These are phyloP conservation scores for Gamarada debralockiae DNA, from an alignment of 495 filamentous ascomycete species.

Conservation along the genomic window DNA sequence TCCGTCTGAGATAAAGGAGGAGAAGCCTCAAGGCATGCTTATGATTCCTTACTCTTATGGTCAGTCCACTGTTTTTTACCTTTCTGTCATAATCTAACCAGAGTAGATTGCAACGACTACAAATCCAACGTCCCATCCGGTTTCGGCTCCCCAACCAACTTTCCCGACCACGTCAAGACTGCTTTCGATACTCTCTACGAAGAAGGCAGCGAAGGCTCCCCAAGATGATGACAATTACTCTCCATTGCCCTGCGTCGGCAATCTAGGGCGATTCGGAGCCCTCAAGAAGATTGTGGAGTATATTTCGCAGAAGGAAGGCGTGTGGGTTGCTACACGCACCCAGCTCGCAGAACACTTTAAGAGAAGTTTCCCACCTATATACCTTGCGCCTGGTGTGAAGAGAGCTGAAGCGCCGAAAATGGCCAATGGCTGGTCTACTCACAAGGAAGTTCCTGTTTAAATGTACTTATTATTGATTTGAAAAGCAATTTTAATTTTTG, in stretches of 20 bases:
- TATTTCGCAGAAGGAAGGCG: slow-evolving; percentile 33
- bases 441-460: slow-evolving; percentile 14
- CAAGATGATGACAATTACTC: slow-evolving; percentile 44
- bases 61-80: background rate
- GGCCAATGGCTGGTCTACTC: slow-evolving; percentile 15
- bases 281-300: slow-evolving; percentile 43
- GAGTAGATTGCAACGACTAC: slow-evolving; percentile 36
- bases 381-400: slow-evolving; percentile 22
- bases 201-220: slow-evolving; percentile 34
- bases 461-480: slow-evolving; percentile 25
- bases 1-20: slow-evolving; percentile 30
- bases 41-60: slow-evolving; percentile 36
- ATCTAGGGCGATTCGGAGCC: slow-evolving; percentile 37
- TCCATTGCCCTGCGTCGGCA: slow-evolving; percentile 38
- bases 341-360: slow-evolving; percentile 40
- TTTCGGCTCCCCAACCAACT: slow-evolving; percentile 29
- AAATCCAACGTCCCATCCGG: slow-evolving; percentile 36
- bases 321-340: slow-evolving; percentile 43
- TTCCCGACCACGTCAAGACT: slow-evolving; percentile 32
- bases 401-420: slow-evolving; percentile 14
- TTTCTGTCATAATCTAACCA: background rate
- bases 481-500: background rate
- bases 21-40: slow-evolving; percentile 32
- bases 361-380: slow-evolving; percentile 33
- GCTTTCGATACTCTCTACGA: slow-evolving; percentile 40